A percentile compares a stretch with the other conserved stretches of the same genome.
These are phyloP conservation scores for Tremellales sp. DNA, from an alignment of 1,284 basidiomycete genomes.

Conservation along the genomic window DNA sequence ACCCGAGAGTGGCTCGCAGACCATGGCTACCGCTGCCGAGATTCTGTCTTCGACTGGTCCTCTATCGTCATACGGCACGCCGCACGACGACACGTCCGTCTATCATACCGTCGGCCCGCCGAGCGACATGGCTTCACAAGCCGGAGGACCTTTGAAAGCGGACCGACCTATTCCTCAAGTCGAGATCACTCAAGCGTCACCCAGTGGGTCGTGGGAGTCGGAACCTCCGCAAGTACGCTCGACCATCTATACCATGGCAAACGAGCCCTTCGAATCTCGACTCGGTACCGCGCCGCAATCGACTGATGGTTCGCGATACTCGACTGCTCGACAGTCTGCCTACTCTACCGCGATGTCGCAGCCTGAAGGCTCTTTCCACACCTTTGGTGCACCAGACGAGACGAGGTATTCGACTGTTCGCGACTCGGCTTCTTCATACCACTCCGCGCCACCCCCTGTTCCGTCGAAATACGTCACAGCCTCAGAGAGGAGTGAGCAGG, in stretches of 20 bases:
- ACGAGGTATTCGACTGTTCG: conserved; percentile 1
- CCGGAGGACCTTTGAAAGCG: not conserved
- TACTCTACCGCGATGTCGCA: conserved; percentile 1
- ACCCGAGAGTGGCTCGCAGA: not conserved
- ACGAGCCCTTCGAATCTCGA: not conserved
- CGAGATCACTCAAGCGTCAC: conserved; percentile 13
- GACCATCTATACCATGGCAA: not conserved
- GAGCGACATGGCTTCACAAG: not conserved
- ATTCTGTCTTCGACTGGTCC: not conserved
- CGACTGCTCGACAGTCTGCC: not conserved
- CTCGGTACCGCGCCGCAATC: not conserved
- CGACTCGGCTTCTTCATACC: conserved; percentile 15
- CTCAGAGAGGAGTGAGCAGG: not conserved
- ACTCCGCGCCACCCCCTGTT: conserved; percentile 27
- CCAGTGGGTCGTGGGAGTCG: not conserved
- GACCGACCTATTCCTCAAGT: conserved; percentile 7
- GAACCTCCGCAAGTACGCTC: not conserved
- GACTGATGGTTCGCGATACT: not conserved
- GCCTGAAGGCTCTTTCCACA: not conserved
- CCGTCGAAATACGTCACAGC: conserved; percentile 16
- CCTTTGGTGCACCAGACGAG: too few relatives aligned
- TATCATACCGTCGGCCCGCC: conserved; percentile 4
- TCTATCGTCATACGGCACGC: not conserved
- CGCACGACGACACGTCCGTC: not conserved
- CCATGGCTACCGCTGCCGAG: not conserved